phyloP scores from a whole-genome alignment of 768 basidiomycete genomes.

The Gloeopeniophorella convolvens region DNA sequence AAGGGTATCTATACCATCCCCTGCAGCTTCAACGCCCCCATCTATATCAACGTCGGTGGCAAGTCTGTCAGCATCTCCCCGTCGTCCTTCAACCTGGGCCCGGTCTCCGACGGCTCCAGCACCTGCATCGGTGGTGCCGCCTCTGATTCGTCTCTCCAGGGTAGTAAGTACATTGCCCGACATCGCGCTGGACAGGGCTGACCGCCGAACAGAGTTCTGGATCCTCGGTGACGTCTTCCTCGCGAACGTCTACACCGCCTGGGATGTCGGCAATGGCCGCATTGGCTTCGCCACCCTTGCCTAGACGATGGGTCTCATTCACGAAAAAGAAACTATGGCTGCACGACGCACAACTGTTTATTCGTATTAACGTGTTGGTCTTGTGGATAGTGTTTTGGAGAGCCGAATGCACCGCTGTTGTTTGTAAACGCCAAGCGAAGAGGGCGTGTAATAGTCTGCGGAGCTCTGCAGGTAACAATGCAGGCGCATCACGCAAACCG shows the following conservation, averaged over 20 bases:
- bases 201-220: constrained; percentile 3
- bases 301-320: too few species aligned
- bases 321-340: too few species aligned
- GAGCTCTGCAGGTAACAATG: too few species aligned
- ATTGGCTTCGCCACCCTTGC: constrained; percentile 11
- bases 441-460: too few species aligned
- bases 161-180: too few species aligned
- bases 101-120: neutral
- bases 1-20: neutral
- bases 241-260: constrained; percentile 5
- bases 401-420: too few species aligned
- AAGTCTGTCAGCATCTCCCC: neutral
- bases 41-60: constrained; percentile 1
- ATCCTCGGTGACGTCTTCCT: constrained; percentile 12
- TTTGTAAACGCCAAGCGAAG: too few species aligned
- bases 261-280: constrained; percentile 2
- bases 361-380: too few species aligned
- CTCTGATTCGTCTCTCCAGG: too few species aligned
- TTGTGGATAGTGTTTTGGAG: too few species aligned
- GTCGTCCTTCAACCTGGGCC: constrained; percentile 3
- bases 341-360: too few species aligned
- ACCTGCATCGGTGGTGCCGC: constrained; percentile 1
- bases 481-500: constrained; percentile 48
- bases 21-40: neutral
- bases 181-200: neutral